A percentile compares a stretch with the other conserved stretches of the same genome.
Conservation (phyloP, 306 rosid species). For the Pueraria montana region DNA sequence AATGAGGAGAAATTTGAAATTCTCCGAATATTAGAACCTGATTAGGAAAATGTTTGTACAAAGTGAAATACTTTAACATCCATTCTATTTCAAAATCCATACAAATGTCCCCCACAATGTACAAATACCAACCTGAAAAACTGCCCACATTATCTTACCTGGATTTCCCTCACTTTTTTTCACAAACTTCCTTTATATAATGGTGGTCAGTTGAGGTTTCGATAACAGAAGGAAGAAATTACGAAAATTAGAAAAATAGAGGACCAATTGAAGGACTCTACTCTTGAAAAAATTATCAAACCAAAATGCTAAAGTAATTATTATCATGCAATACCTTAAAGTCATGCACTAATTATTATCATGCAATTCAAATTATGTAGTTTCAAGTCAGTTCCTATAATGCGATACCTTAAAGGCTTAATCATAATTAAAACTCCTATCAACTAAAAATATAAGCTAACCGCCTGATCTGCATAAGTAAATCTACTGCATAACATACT, state of each 20-base stretch:
- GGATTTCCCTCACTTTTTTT: neutral
- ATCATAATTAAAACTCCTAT: neutral
- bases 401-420: neutral
- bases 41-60: neutral
- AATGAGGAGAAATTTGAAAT: slow-evolving; percentile 24
- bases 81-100: slow-evolving; percentile 29
- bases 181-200: slow-evolving; percentile 31
- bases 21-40: slow-evolving; percentile 1
- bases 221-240: neutral
- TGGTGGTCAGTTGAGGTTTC: slow-evolving; percentile 14
- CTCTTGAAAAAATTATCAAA: neutral
- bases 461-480: neutral
- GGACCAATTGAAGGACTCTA: slow-evolving; percentile 2
- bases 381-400: neutral
- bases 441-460: neutral
- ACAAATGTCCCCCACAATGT: neutral
- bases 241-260: neutral
- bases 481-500: neutral
- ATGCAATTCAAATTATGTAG: neutral
- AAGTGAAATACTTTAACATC: slow-evolving; percentile 1
- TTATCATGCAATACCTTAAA: slow-evolving; percentile 8
- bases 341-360: neutral
- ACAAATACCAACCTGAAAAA: neutral
- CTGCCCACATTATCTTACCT: neutral
- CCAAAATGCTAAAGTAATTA: slow-evolving; percentile 32